phyloP scores from a whole-genome alignment of 1,284 basidiomycete species.

The Ustilago shanxiensis region DNA sequence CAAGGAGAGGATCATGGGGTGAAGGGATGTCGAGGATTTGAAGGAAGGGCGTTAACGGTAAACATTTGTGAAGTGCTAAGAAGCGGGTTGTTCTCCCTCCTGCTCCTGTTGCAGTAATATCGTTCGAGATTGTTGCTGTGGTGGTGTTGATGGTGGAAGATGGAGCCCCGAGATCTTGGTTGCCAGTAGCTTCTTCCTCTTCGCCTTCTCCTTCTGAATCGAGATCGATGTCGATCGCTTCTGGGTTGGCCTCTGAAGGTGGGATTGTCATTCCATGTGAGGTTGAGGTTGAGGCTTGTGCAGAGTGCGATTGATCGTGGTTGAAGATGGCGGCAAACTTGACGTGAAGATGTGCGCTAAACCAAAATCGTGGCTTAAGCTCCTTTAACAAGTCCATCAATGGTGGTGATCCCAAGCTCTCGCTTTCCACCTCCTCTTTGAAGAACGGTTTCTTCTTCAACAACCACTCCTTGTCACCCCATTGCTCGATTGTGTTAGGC shows the following conservation, averaged over 20 bases:
- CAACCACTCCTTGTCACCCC: slow-evolving; percentile 80
- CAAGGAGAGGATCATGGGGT: slow-evolving; percentile 35
- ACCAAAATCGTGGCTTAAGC: slow-evolving; percentile 91
- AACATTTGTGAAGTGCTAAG: slow-evolving; percentile 92
- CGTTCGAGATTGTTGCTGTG: background rate
- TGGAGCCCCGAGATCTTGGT: background rate
- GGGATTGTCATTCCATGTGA: too few species aligned
- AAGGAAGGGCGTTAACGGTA: slow-evolving; percentile 83
- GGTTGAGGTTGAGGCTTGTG: background rate
- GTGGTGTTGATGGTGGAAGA: background rate
- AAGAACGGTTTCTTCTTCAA: slow-evolving; percentile 87
- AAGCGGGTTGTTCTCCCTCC: slow-evolving; percentile 77
- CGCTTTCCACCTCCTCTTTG: slow-evolving; percentile 76
- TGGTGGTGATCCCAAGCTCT: slow-evolving; percentile 88
- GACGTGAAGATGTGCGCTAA: slow-evolving; percentile 92
- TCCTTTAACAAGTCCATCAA: slow-evolving; percentile 81
- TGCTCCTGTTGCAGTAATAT: background rate
- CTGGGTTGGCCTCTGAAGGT: slow-evolving; percentile 36
- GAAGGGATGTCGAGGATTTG: slow-evolving; percentile 51
- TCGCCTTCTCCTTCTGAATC: slow-evolving; percentile 39
- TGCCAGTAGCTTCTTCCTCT: background rate
- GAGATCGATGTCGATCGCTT: slow-evolving; percentile 51
- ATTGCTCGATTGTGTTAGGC: slow-evolving; percentile 86
- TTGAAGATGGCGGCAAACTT: slow-evolving; percentile 72
- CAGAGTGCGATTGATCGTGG: slow-evolving; percentile 7